These are phyloP conservation scores for Zelopaecilomyces penicillatus DNA, from an alignment of 2,329 filamentous ascomycete genomes.

Conservation along the genomic window DNA sequence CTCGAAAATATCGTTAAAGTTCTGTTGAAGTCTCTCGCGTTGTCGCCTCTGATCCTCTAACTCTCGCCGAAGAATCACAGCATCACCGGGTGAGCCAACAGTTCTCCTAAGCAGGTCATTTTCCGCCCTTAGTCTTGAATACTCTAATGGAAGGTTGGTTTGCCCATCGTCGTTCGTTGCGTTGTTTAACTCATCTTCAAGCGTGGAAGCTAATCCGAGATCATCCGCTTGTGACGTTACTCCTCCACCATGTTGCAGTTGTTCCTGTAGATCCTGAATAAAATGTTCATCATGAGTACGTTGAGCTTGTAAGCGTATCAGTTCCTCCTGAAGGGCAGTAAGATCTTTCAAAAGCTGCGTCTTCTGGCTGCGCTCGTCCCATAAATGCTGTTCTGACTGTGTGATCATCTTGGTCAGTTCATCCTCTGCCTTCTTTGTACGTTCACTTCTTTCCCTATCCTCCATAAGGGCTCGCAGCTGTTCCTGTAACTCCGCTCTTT, in stretches of 20 bases:
- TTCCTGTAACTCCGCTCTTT: constrained; percentile 44
- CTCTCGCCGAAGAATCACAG: constrained; percentile 45
- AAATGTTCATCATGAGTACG: constrained; percentile 43
- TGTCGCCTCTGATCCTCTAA: constrained; percentile 46
- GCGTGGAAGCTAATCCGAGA: constrained; percentile 15
- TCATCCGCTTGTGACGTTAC: constrained; percentile 12
- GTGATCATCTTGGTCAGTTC: constrained; percentile 33
- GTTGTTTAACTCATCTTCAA: constrained; percentile 53
- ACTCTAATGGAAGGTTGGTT: constrained; percentile 39
- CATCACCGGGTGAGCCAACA: constrained; percentile 45
- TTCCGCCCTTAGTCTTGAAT: constrained; percentile 53
- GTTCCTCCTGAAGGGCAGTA: constrained; percentile 36
- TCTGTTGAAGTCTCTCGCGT: constrained; percentile 43
- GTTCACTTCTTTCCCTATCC: constrained; percentile 25
- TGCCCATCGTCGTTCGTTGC: constrained; percentile 31
- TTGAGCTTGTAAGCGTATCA: constrained; percentile 38
- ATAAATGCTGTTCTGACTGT: constrained; percentile 33
- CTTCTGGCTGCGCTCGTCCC: constrained; percentile 37
- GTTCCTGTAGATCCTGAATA: constrained; percentile 53
- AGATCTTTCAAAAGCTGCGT: constrained; percentile 38
- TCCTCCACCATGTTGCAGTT: constrained; percentile 34
- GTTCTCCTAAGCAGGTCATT: constrained; percentile 50
- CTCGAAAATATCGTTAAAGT: constrained; percentile 49
- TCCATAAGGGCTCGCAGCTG: constrained; percentile 32
- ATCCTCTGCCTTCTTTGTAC: constrained; percentile 29